Base-by-base conservation (phyloP, 768 basidiomycete species). In the Tulasnella sp. region DNA sequence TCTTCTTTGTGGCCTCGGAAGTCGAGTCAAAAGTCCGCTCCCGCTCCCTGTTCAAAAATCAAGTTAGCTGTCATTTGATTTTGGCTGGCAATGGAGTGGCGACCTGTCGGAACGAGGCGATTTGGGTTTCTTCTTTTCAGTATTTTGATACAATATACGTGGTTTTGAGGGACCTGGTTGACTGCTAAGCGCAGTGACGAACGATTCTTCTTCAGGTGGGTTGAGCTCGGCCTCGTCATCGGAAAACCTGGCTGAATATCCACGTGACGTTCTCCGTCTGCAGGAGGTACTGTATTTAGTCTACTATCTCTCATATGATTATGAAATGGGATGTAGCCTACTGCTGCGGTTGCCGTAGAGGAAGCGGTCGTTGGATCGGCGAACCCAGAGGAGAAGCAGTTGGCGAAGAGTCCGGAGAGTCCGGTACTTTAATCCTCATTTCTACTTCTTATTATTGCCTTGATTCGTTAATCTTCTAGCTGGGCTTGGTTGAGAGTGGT, bases 321-420 rank as follows among this genome's bases (percentile, higher is more conserved):
- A 16, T 14, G 58, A 60, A 60, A 74, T 9, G 42, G 11, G 6
- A 34, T 24, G 34, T 37, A 28, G 16, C 75, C 28, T 46, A 76
- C 75, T 18, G 42, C 9, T 9, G 31, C 31, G 20, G 46, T 34
- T 34, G 24, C 20, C 34, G 76, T n/a, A 22, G 46, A 58, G 48
- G 76, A 50, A 37, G 76, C n/a, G 46, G 41, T 31, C 64, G 64
- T 28, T 69, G 31, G 34, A 34, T 28, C 24, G 64, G 64, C 18
- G 64, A 69, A 14, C 4, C 64, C 12, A 69, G 46, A 0, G 76
- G 76, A 18, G 76, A 76, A 22, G 76, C 46, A 34, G 54, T 40
- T 58, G 76, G 76, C 16, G 76, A 76, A n/a, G 76, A 76, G 22
- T 50, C 46, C n/a, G 76, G 76, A 22, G 76, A 76, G 76, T 76